Conservation (phyloP, 1,284 basidiomycete genomes). For the Agroathelia rolfsii region DNA sequence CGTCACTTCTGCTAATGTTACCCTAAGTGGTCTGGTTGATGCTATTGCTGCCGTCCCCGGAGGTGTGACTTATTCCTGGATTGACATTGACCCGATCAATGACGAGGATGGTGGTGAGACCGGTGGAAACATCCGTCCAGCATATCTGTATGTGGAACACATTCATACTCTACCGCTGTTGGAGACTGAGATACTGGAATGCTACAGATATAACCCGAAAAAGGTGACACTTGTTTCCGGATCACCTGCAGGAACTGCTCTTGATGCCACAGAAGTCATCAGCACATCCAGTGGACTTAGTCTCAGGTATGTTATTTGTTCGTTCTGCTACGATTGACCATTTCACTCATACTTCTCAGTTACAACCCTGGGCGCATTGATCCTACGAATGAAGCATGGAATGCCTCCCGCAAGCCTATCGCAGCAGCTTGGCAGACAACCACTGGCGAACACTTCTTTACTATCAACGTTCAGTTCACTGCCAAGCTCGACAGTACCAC, state of each 20-base stretch:
- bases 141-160: conserved; percentile 32
- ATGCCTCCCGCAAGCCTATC: conserved; percentile 50
- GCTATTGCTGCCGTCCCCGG: conserved; percentile 36
- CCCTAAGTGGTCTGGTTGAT: conserved; percentile 37
- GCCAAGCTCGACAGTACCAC: conserved; percentile 51
- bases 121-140: conserved; percentile 57
- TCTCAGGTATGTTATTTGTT: conserved; percentile 34
- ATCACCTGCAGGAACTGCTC: conserved; percentile 35
- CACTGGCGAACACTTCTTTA: conserved; percentile 39
- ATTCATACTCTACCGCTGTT: background rate
- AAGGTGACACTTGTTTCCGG: conserved; percentile 41
- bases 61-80: conserved; percentile 36
- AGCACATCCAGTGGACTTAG: conserved; percentile 26
- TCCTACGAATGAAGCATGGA: conserved; percentile 46
- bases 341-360: conserved; percentile 20
- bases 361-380: conserved; percentile 58
- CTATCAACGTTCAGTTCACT: conserved; percentile 51
- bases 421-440: conserved; percentile 47
- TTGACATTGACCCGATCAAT: conserved; percentile 43
- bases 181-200: conserved; percentile 1
- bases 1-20: conserved; percentile 42
- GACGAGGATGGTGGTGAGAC: conserved; percentile 50
- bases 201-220: conserved; percentile 36
- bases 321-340: too few relatives aligned
- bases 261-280: conserved; percentile 35